A percentile compares a stretch with the other conserved stretches of the same genome.
Evolutionary conservation across 2,329 filamentous ascomycete genomes (phyloP).

Genomic region (Spiromastix sp.): DNA sequence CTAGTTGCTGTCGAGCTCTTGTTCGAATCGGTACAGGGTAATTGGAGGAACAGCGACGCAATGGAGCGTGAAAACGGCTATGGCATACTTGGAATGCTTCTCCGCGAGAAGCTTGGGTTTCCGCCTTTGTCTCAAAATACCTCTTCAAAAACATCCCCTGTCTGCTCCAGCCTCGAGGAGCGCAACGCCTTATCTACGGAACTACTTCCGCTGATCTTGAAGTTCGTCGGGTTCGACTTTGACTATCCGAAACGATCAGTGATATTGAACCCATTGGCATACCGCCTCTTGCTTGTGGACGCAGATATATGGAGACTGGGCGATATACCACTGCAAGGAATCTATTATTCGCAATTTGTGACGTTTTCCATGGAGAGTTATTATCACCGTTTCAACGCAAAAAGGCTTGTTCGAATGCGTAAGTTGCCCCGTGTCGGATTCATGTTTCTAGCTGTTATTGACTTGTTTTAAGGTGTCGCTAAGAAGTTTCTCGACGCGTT

Average conservation of each 20-base stretch:
- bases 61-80: conserved; percentile 97
- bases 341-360: conserved; percentile 89
- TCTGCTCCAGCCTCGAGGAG: conserved; percentile 32
- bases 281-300: conserved; percentile 83
- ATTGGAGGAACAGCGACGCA: conserved; percentile 95
- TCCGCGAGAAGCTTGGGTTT: conserved; percentile 64
- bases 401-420: conserved; percentile 83
- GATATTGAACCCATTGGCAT: conserved; percentile 91
- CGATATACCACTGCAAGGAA: conserved; percentile 62
- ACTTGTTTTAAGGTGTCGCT: conserved; percentile 57
- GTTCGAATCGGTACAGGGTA: conserved; percentile 76
- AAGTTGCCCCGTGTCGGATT: conserved; percentile 19
- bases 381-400: conserved; percentile 83
- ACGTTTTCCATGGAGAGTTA: conserved; percentile 85
- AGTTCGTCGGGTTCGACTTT: conserved; percentile 81
- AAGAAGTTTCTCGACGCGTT: conserved; percentile 83
- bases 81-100: conserved; percentile 69
- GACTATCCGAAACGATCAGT: conserved; percentile 74
- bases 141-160: conserved; percentile 35
- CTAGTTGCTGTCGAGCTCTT: conserved; percentile 71
- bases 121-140: conserved; percentile 14
- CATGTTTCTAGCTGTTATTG: conserved; percentile 11
- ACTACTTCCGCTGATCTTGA: conserved; percentile 65
- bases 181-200: conserved; percentile 44
- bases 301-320: conserved; percentile 86